A percentile compares a stretch with the other conserved stretches of the same genome.
phyloP scores from a whole-genome alignment of 2,329 filamentous ascomycete species.

The Scytalidium sp. region DNA sequence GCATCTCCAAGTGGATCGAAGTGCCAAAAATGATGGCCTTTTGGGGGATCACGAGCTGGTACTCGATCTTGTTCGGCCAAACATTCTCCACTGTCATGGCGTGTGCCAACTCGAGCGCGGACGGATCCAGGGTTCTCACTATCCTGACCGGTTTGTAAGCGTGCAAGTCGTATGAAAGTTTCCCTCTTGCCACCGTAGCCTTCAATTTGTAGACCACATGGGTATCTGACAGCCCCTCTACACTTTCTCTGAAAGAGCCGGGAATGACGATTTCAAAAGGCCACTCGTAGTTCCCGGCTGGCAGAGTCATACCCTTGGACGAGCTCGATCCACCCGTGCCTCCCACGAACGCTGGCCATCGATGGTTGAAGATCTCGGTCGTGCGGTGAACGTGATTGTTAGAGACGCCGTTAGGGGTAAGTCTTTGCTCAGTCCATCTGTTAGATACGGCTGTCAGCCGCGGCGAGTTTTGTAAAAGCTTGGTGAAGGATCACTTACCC shows the following conservation, averaged over 20 bases:
- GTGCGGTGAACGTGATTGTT: conserved; percentile 58
- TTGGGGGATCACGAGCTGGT: conserved; percentile 88
- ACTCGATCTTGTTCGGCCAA: conserved; percentile 97
- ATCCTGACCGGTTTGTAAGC: conserved; percentile 76
- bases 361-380: conserved; percentile 62
- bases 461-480: background rate
- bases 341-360: conserved; percentile 66
- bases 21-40: conserved; percentile 95
- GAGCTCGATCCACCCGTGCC: conserved; percentile 38
- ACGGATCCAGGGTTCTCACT: conserved; percentile 73
- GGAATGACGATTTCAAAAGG: conserved; percentile 74
- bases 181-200: conserved; percentile 82
- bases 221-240: conserved; percentile 84
- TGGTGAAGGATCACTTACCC: conserved; percentile 48
- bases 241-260: conserved; percentile 75
- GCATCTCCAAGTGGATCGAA: conserved; percentile 78
- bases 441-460: conserved; percentile 3
- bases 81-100: conserved; percentile 96
- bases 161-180: conserved; percentile 83
- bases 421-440: conserved; percentile 50
- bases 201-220: conserved; percentile 90
- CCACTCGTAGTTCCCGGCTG: conserved; percentile 79
- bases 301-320: conserved; percentile 55
- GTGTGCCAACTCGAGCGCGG: conserved; percentile 75
- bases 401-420: conserved; percentile 55